Base-by-base conservation (phyloP, 1,284 basidiomycete species). In the Melampsora americana region DNA sequence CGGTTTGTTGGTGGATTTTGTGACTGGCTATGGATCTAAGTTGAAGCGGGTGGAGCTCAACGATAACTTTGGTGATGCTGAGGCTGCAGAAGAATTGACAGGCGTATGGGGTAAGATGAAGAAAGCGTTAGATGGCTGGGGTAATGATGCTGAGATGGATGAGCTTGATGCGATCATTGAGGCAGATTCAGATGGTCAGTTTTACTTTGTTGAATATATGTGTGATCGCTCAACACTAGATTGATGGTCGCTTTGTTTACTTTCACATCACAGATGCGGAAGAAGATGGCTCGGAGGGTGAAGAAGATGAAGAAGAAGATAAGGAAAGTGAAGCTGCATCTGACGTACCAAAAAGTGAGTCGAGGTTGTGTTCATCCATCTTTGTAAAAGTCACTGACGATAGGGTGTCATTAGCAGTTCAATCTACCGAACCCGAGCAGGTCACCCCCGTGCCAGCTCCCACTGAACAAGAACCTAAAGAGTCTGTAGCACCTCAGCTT, bases 21-120 rank as follows among this genome's bases (percentile, higher is more conserved):
- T 96, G 77, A 84, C 86, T 2, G 84, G 86, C 69, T 87, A 88
- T 77, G 85, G 91, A 76, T 84, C 83, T 70, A 83, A 83, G 66
- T 83, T 95, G 77, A 89, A 85, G 81, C 85, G 83, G 69, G 83
- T 96, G 75, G 93, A 95, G 83, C 81, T 96, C 77, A 93, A 94
- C 82, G 92, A 92, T 84, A 96, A 97, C 66, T 79, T 77, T 82
- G 89, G 92, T 16, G 74, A 77, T 46, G 44, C 67, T 14, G 66
- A 69, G 6, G 67, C 74, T 16, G 74, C 74, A 9, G 67, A 61
- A 42, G 66, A 69, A 32, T 50, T 69, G 12, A 53, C 59, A 26
- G 74, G 74, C 11, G 67, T 69, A 20, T 77, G 74, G 74, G 74
- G 74, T 44, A 35, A 46, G 44, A 77, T 77, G 74, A 69, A 77